phyloP scores from a whole-genome alignment of 495 filamentous ascomycete species.

The Neurospora sp. region DNA sequence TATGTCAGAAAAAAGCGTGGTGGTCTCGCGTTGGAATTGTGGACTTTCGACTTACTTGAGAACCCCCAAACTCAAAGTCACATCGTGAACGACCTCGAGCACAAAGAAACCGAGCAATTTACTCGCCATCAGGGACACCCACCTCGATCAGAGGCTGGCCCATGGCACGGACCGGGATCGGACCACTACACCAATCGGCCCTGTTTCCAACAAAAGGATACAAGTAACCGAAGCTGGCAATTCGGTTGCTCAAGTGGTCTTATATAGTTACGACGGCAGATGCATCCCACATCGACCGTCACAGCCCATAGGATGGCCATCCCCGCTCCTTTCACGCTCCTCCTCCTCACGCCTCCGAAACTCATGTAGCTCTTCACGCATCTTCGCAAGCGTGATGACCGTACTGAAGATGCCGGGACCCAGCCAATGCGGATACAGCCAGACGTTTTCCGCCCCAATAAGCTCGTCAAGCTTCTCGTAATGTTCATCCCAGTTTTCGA shows the following conservation, averaged over 20 bases:
- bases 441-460: background rate
- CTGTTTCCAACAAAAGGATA: too few relatives aligned
- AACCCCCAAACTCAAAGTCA: background rate
- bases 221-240: too few relatives aligned
- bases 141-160: background rate
- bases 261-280: too few relatives aligned
- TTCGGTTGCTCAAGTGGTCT: too few relatives aligned
- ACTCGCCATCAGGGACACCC: background rate
- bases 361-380: background rate
- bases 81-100: background rate
- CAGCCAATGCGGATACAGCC: background rate
- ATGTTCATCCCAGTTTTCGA: background rate
- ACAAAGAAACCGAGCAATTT: background rate
- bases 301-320: background rate
- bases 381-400: background rate
- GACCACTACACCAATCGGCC: too few relatives aligned
- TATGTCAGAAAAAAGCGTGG: background rate
- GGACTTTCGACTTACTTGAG: background rate
- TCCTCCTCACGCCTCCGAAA: background rate
- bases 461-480: background rate
- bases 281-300: too few relatives aligned
- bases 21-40: background rate
- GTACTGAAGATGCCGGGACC: background rate
- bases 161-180: too few relatives aligned
- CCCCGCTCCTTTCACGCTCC: background rate